These are phyloP conservation scores for Fusarium caatingaense DNA, from an alignment of 2,329 filamentous ascomycete genomes.

Conservation along the genomic window DNA sequence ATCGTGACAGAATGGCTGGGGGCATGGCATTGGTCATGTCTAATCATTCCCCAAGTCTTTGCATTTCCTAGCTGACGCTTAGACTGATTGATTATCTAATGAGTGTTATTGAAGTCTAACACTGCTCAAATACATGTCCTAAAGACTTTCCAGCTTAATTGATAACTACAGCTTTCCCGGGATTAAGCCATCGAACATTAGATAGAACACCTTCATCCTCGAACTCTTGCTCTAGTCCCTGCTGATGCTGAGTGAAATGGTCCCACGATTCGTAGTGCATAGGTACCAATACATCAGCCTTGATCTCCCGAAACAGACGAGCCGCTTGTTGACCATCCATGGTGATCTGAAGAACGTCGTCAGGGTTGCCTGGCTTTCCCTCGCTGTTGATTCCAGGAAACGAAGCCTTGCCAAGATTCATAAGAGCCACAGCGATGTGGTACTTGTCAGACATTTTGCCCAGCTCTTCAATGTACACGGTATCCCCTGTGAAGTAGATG, in stretches of 20 bases:
- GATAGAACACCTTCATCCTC: background rate
- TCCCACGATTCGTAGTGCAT: constrained; percentile 24
- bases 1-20: no score
- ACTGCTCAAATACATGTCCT: background rate
- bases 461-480: background rate
- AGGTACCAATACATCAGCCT: constrained; percentile 5
- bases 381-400: background rate
- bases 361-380: background rate
- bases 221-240: background rate
- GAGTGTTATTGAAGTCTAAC: no score
- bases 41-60: background rate
- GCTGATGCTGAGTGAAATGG: constrained; percentile 2
- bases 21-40: fast-evolving
- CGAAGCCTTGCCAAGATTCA: background rate
- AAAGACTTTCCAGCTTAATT: background rate
- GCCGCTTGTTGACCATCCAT: constrained; percentile 12
- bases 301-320: constrained; percentile 1
- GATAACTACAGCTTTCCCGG: background rate
- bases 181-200: background rate
- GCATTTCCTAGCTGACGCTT: fast-evolving
- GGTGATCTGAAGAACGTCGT: background rate
- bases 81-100: no score
- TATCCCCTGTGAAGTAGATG: background rate
- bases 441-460: background rate
- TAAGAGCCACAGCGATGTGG: background rate